Conservation (phyloP, 2,329 filamentous ascomycete genomes). For the Alternaria sp. region DNA sequence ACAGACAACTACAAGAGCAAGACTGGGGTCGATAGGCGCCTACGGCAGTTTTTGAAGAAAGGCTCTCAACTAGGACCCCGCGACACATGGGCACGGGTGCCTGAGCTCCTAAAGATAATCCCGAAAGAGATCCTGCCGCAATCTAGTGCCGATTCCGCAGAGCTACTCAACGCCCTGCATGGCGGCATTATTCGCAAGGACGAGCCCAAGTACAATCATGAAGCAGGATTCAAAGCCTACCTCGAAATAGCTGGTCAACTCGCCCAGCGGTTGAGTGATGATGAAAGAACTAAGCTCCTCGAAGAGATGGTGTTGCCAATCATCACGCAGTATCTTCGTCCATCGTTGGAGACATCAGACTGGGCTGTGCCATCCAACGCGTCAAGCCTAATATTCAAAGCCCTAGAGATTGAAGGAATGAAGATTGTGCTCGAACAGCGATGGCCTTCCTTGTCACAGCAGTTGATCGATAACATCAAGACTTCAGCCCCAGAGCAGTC, state of each 20-base stretch:
- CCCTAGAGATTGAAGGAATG: constrained; percentile 54
- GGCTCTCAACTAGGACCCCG: constrained; percentile 81
- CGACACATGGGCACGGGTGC: constrained; percentile 76
- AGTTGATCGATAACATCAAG: constrained; percentile 72
- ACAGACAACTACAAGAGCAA: constrained; percentile 68
- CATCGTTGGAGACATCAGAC: constrained; percentile 54
- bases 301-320: constrained; percentile 61
- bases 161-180: constrained; percentile 72
- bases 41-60: constrained; percentile 78
- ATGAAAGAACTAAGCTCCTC: constrained; percentile 58
- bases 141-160: constrained; percentile 62
- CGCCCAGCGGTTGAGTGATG: constrained; percentile 53
- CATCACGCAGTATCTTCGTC: constrained; percentile 62
- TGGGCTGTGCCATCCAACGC: constrained; percentile 61
- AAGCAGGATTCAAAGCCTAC: constrained; percentile 78
- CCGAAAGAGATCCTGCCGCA: constrained; percentile 65
- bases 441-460: constrained; percentile 69
- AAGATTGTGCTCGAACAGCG: constrained; percentile 61
- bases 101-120: constrained; percentile 65
- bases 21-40: constrained; percentile 62
- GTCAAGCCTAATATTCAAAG: constrained; percentile 50
- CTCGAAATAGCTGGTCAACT: constrained; percentile 65
- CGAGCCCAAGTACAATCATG: constrained; percentile 73
- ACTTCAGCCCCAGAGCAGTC: constrained; percentile 83
- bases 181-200: constrained; percentile 76